Evolutionary conservation across 2,329 filamentous ascomycete species (phyloP), one percentile per base, ranked within the genome.

Genomic region (Davidsoniella australis): DNA sequence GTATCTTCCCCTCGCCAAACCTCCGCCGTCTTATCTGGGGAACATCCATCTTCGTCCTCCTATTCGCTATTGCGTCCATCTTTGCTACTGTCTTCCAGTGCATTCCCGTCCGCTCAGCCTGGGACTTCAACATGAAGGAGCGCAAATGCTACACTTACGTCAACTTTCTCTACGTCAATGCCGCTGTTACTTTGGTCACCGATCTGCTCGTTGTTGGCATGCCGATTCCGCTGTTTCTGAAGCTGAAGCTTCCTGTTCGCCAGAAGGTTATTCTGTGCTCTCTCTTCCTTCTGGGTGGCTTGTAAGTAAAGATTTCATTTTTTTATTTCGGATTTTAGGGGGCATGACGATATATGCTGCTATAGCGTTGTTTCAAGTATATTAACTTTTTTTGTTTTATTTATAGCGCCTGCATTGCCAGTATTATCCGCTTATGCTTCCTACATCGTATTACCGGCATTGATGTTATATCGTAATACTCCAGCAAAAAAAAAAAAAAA

Each of bases 311-410:
- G 1, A 10, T n/a, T 4, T 26, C 54, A 7, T 49, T 63, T 49
- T 63, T 23, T 62, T 48, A 57, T 2, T 49, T 58, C 4, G 58
- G 58, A 0, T 55, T 58, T n/a, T 54, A 62, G 60, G 62, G 50
- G 58, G 58, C 24, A 23, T 23, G 40, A 12, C 9, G 14, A 20
- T 24, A 44, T 10, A 7, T 38, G 16, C 18, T 36, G 37, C n/a
- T 45, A n/a, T 44, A 23, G 5, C 37, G 18, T 33, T 41, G 41
- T 41, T 40, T 50, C 10, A 17, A 16, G 43, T 23, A 16, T 16
- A 12, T 45, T 36, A 17, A n/a, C 39, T 12, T 16, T 26, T 17
- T n/a, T 24, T 42, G 17, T 41, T 23, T 37, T 33, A 38, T 10
- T n/a, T 36, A 7, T 41, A 63, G 61, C 7, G 60, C 59, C 1